phyloP scores from a whole-genome alignment of 345 rosid species.

The Linum trigynum region DNA sequence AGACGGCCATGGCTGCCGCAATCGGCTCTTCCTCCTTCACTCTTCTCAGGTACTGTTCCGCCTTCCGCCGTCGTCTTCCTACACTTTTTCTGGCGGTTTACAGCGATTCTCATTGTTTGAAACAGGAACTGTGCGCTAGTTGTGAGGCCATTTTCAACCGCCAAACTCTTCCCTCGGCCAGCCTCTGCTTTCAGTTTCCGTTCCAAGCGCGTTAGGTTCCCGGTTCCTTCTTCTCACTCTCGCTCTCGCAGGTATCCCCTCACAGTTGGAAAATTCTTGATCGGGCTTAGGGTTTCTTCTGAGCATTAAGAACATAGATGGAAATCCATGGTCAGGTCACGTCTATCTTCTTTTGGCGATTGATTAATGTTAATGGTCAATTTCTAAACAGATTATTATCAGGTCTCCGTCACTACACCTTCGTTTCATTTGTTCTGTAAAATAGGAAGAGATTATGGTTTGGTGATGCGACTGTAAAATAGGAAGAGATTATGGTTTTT shows the following conservation, averaged over 20 bases:
- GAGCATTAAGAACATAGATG: no score
- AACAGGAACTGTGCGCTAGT: slow-evolving; percentile 36
- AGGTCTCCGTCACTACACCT: no score
- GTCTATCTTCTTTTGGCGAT: background rate
- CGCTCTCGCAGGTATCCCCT: slow-evolving; percentile 35
- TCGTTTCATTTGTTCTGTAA: no score
- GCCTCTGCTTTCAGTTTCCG: slow-evolving; percentile 4
- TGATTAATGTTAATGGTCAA: background rate
- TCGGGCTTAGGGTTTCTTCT: no score
- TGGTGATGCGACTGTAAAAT: background rate
- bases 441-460: background rate
- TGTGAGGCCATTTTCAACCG: slow-evolving; percentile 20
- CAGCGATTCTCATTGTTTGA: background rate
- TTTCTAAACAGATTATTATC: no score
- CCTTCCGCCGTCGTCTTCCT: background rate
- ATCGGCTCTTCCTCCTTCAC: slow-evolving; percentile 23
- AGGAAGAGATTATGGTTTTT: no score
- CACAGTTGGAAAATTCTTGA: no score
- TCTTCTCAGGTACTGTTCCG: slow-evolving; percentile 40
- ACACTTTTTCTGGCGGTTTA: background rate
- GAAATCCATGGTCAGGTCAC: no score
- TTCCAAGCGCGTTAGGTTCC: slow-evolving; percentile 19
- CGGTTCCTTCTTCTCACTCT: slow-evolving; percentile 12
- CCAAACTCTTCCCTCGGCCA: slow-evolving; percentile 19
- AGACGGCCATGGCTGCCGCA: slow-evolving; percentile 34